Evolutionary conservation across 805 yeast species (phyloP).

Genomic region (Nakazawaea ernobii): DNA sequence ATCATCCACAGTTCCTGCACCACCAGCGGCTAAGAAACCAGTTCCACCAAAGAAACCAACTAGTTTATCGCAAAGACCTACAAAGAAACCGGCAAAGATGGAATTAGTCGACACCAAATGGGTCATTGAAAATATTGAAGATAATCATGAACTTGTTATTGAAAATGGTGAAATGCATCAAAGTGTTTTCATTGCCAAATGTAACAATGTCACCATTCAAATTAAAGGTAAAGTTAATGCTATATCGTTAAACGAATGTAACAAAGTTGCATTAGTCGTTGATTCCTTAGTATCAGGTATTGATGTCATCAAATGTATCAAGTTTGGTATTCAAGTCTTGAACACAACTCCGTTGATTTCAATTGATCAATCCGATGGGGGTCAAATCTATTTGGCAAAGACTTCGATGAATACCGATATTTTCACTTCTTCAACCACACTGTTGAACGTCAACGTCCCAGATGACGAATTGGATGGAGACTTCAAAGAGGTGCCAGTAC

Average conservation of each 20-base stretch:
- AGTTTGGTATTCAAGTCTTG: conserved; percentile 79
- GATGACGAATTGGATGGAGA: conserved; percentile 63
- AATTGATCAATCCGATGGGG: conserved; percentile 85
- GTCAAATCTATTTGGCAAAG: conserved; percentile 70
- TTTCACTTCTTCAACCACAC: conserved; percentile 78
- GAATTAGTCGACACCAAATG: conserved; percentile 86
- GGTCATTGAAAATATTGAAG: conserved; percentile 77
- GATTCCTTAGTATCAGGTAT: conserved; percentile 85
- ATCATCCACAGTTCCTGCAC: conserved; percentile 40
- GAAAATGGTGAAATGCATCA: conserved; percentile 76
- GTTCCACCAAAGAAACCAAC: conserved; percentile 81
- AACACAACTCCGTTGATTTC: conserved; percentile 81
- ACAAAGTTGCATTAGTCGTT: conserved; percentile 68
- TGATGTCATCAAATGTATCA: conserved; percentile 75
- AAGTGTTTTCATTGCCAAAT: conserved; percentile 82
- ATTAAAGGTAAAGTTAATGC: conserved; percentile 91
- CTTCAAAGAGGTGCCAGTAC: conserved; percentile 73
- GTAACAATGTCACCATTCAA: conserved; percentile 68
- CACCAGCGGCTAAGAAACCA: conserved; percentile 48
- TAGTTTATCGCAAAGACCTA: conserved; percentile 34
- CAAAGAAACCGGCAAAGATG: conserved; percentile 43
- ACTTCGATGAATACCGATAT: conserved; percentile 71
- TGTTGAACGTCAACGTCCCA: conserved; percentile 82
- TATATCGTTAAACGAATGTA: conserved; percentile 69
- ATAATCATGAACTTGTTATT: conserved; percentile 54